Percentiles rank a stretch among this genome's conserved stretches.
phyloP scores from a whole-genome alignment of 1,284 basidiomycete species.

The Fomitopsis palustris region DNA sequence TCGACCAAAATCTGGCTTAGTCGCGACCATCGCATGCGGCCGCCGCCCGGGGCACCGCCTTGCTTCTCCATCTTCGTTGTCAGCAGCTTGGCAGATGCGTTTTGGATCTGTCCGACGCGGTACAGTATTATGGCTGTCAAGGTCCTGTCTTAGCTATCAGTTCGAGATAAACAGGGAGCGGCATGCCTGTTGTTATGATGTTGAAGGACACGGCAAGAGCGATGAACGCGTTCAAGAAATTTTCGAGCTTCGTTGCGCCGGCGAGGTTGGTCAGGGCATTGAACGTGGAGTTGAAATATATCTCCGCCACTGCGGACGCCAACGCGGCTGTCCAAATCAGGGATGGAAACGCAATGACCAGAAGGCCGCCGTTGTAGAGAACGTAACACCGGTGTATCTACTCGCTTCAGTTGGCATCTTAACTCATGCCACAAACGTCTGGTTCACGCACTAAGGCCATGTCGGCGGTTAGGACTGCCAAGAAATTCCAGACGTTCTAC shows the following conservation, averaged over 20 bases:
- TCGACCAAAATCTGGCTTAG: constrained; percentile 33
- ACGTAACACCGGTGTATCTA: constrained; percentile 22
- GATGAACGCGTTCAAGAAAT: background rate
- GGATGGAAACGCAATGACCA: constrained; percentile 13
- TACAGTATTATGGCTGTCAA: constrained; percentile 32
- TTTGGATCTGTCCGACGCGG: constrained; percentile 28
- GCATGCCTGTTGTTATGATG: constrained; percentile 1
- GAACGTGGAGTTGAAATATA: constrained; percentile 1
- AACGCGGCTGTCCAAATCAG: constrained; percentile 19
- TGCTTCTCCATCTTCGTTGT: background rate
- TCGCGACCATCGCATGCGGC: background rate
- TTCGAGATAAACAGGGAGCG: background rate
- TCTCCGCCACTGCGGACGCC: background rate
- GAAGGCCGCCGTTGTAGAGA: constrained; percentile 15
- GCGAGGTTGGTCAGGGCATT: background rate
- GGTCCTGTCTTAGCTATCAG: background rate
- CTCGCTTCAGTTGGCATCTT: background rate
- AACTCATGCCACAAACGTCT: background rate
- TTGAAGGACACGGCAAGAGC: background rate
- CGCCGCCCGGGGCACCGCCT: background rate
- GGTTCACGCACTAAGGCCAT: background rate
- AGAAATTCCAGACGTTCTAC: constrained; percentile 2
- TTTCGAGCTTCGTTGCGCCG: background rate
- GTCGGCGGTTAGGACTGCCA: background rate
- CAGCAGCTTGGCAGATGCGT: constrained; percentile 1